These are phyloP conservation scores for Lunularia cruciata DNA, from an alignment of 225 moss, liverwort and hornwort species.

Conservation along the genomic window DNA sequence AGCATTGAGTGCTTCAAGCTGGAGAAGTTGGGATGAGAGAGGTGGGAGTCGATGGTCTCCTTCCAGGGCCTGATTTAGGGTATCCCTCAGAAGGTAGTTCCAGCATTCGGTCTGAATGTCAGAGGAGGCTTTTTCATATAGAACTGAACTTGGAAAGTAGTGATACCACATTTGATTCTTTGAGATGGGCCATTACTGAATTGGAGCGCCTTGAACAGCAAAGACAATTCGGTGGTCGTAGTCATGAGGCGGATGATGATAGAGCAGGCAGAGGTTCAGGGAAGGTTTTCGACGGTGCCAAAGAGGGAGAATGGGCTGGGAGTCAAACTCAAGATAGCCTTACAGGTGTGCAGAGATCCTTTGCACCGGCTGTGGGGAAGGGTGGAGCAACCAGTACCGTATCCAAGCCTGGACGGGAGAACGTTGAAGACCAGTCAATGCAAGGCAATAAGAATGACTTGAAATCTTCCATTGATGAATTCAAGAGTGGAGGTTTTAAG, in stretches of 20 bases:
- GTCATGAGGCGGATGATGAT: slow-evolving; percentile 3
- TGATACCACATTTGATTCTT: slow-evolving; percentile 33
- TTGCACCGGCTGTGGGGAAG: slow-evolving; percentile 11
- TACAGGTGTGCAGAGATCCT: not conserved
- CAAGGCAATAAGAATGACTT: not conserved
- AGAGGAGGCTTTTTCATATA: slow-evolving; percentile 36
- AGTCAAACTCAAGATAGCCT: not conserved
- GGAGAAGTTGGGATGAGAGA: slow-evolving; percentile 42
- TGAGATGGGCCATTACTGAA: slow-evolving; percentile 43
- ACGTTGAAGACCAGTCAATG: slow-evolving; percentile 7
- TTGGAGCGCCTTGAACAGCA: slow-evolving; percentile 35
- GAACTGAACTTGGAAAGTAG: slow-evolving; percentile 35
- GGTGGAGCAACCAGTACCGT: not conserved
- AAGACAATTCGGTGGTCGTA: slow-evolving; percentile 10
- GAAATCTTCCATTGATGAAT: slow-evolving; percentile 2
- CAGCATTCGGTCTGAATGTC: slow-evolving; percentile 24
- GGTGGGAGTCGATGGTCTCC: slow-evolving; percentile 26
- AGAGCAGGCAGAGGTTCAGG: not conserved
- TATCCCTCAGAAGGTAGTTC: not conserved
- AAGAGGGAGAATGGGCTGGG: not conserved
- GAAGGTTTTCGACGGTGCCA: not conserved
- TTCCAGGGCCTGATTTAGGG: slow-evolving; percentile 12
- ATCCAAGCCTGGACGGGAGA: not conserved
- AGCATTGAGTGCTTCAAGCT: slow-evolving; percentile 10
- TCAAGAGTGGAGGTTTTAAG: slow-evolving; percentile 1